Base-by-base conservation (phyloP, 495 filamentous ascomycete species). In the Aspergillus ostianus region DNA sequence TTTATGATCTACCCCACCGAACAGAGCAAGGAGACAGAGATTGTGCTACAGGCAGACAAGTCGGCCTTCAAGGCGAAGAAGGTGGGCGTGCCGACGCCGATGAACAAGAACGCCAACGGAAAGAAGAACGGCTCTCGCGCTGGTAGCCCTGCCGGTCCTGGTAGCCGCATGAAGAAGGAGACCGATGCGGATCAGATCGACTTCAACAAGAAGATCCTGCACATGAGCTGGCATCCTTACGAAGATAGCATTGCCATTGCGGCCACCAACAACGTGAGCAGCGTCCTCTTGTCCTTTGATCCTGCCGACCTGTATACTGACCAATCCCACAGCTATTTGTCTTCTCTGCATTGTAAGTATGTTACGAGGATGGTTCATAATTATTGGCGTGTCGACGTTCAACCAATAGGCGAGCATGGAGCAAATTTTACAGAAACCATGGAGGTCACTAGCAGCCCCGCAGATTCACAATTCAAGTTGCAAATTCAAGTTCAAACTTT, bases 1-100 rank as follows among this genome's bases (percentile, higher is more conserved):
- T 98, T 98, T 82, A 98, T 98, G 94, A 98, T 98, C 66, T 98
- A 98, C 75, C 94, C 94, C 0, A 94, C 93, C 32, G 93, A 97
- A 65, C 90, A 92, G 6, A 88, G 91, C 61, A 93, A 93, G 76
- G 95, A 98, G 68, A 93, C 93, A 6, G 94, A 98, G 76, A 92
- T 98, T 48, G 94, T 98, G 49, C 76, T 98, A 58, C 94, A 98
- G 76, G 94, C 94, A 20, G 94, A 98, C 74, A 98, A 98, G 77
- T 96, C 91, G 41, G 94, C 94, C 17, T 98, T 98, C 83, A 98
- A 98, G 79, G 95, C 95, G 19, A 98, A 98, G 87, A 98, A 98
- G 80, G 93, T 98, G 59, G 94, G 94, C 55, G 89, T 98, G 30
- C 94, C 94, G 26, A 98, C 95, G 36, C 94, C 94, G 32, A 98